Evolutionary conservation across 345 rosid species (phyloP), one percentile per base, ranked within the genome.

Genomic region (Heritiera fomes): DNA sequence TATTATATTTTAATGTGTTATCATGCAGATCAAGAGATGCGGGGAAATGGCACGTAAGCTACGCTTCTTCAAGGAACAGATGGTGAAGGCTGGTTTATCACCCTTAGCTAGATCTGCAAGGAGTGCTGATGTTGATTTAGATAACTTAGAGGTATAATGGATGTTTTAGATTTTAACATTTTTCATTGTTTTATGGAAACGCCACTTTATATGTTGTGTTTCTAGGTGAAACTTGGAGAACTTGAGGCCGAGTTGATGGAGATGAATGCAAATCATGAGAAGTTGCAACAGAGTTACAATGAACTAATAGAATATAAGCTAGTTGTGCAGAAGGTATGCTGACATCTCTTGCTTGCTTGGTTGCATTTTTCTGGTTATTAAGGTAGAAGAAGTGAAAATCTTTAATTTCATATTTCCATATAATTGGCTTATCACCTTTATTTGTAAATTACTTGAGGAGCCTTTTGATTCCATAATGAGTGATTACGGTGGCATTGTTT

Each of bases 11-110:
- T 40, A 40, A 40, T 23, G 4, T 69, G n/a, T 73, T 73, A 41
- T 64, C 14, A 30, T 76, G 78, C 28, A 91, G 93, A 83, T 90
- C 38, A 91, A 89, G 85, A 87, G 87, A 80, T 85, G 85, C 59
- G 92, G 87, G 47, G 96, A 90, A 85, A 88, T 90, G 93, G 92
- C 91, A 38, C 28, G 89, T 15, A 91, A 85, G 79, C 82, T 89
- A 65, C 86, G 82, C 0, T 91, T 85, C 80, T 84, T 91, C 67
- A 82, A 77, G 83, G 92, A 90, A 45, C 88, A 89, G 84, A 90
- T 89, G 87, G 80, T 71, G 23, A 90, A 85, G 84, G 93, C 86
- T 18, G 88, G 85, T 30, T 78, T 91, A 23, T 73, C 76, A 34
- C 87, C 88, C 30, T 83, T 84, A 34, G 18, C 75, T 40, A 85